Evolutionary conservation across 352 stramenopile species (phyloP).

Genomic region (Phytopythium delawarense): DNA sequence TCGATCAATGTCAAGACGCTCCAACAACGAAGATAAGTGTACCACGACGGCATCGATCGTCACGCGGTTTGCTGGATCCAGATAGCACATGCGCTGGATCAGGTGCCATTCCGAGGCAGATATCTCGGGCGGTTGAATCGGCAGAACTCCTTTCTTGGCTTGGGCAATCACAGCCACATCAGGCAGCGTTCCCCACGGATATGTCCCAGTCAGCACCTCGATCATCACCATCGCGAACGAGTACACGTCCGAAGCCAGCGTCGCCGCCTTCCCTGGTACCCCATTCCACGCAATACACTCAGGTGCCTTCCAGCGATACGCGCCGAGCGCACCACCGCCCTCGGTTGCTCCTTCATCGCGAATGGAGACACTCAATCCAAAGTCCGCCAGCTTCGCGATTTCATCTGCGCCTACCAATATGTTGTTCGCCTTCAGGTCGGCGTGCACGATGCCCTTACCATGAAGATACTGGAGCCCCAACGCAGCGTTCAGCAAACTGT

Average conservation of each 20-base stretch:
- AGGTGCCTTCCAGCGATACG: conserved; percentile 12
- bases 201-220: conserved; percentile 20
- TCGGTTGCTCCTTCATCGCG: too few species aligned
- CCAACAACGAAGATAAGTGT: too few species aligned
- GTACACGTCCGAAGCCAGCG: conserved; percentile 31
- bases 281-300: conserved; percentile 1
- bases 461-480: too few species aligned
- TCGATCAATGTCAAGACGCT: too few species aligned
- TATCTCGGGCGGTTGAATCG: too few species aligned
- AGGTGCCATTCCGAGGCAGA: too few species aligned
- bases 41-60: too few species aligned
- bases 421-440: not conserved
- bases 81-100: too few species aligned
- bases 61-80: too few species aligned
- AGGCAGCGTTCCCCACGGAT: conserved; percentile 19
- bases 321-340: not conserved
- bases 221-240: conserved; percentile 37
- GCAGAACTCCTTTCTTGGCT: too few species aligned
- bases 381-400: not conserved
- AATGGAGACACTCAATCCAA: conserved; percentile 12
- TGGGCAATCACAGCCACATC: conserved; percentile 4
- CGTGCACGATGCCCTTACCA: not conserved
- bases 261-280: conserved; percentile 2
- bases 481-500: too few species aligned
- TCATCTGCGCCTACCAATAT: not conserved